phyloP scores from a whole-genome alignment of 208 protist genomes.

The Herpetomonas samuelpessoai region DNA sequence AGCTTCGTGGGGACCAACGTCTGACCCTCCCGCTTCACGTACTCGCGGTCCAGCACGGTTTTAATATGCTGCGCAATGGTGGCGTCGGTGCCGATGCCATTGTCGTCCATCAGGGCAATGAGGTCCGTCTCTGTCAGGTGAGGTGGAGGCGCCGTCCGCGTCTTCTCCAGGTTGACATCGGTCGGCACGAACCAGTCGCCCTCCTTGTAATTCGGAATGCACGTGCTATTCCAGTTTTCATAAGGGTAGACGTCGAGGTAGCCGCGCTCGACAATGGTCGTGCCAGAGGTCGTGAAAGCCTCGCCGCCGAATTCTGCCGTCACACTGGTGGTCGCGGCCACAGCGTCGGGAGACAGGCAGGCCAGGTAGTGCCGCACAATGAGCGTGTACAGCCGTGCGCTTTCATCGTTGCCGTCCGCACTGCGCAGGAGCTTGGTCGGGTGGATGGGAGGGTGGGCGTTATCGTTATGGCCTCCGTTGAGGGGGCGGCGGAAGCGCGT shows the following conservation, averaged over 20 bases:
- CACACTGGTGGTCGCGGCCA: constrained; percentile 87
- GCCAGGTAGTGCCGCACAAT: constrained; percentile 98
- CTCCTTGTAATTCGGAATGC: constrained; percentile 90
- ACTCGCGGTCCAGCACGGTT: constrained; percentile 93
- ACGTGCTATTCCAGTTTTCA: constrained; percentile 82
- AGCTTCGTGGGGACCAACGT: constrained; percentile 92
- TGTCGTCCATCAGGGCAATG: constrained; percentile 97
- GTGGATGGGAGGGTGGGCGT: constrained; percentile 98
- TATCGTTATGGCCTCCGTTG: constrained; percentile 95
- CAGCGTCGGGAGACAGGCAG: constrained; percentile 93
- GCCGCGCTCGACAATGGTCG: constrained; percentile 89
- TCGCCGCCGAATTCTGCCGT: constrained; percentile 72
- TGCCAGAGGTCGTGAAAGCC: constrained; percentile 83
- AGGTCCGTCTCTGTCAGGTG: constrained; percentile 97
- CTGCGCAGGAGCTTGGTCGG: constrained; percentile 84
- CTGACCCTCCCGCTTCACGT: constrained; percentile 81
- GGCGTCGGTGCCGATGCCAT: constrained; percentile 99
- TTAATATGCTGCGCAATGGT: constrained; percentile 99
- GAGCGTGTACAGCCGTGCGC: constrained; percentile 92
- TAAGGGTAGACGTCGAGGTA: constrained; percentile 95
- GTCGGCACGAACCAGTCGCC: constrained; percentile 91
- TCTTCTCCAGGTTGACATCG: constrained; percentile 67
- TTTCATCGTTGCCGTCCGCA: constrained; percentile 38
- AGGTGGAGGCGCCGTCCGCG: constrained; percentile 87
- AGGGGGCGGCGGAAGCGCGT: constrained; percentile 90